Evolutionary conservation across 2,329 filamentous ascomycete genomes (phyloP).

Genomic region (Fusarium sp.): DNA sequence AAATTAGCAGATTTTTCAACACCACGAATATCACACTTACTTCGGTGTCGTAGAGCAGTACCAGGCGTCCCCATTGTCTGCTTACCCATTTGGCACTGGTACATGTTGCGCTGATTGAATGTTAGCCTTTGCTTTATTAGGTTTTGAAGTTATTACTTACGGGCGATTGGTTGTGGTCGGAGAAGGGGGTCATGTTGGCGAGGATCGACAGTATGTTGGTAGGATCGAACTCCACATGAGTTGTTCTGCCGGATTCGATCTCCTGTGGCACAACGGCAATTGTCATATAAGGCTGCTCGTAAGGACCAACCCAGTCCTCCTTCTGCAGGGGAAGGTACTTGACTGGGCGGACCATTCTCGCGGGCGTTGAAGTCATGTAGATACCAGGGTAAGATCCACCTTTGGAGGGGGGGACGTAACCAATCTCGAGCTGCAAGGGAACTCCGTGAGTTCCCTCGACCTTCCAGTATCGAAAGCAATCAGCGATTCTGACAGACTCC

Average conservation of each 20-base stretch:
- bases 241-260: constrained; percentile 87
- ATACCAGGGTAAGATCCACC: constrained; percentile 97
- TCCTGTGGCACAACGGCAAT: constrained; percentile 93
- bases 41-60: constrained; percentile 84
- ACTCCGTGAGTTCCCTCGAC: constrained; percentile 86
- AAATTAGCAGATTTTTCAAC: no score
- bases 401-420: constrained; percentile 86
- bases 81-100: constrained; percentile 99
- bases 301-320: constrained; percentile 88
- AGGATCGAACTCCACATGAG: constrained; percentile 92
- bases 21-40: no score
- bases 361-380: constrained; percentile 88
- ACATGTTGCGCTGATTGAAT: constrained; percentile 91
- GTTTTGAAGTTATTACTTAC: not conserved
- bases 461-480: constrained; percentile 95
- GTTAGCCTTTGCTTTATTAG: constrained; percentile 56
- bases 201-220: constrained; percentile 98
- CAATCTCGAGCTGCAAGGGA: constrained; percentile 88
- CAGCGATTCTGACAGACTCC: constrained; percentile 83
- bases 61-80: constrained; percentile 98
- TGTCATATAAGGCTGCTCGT: constrained; percentile 98
- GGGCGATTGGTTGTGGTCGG: constrained; percentile 97
- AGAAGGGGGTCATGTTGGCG: constrained; percentile 98
- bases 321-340: constrained; percentile 91
- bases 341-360: constrained; percentile 90